phyloP scores from a whole-genome alignment of 2,329 filamentous ascomycete genomes.

The Sporothrix euskadiensis region DNA sequence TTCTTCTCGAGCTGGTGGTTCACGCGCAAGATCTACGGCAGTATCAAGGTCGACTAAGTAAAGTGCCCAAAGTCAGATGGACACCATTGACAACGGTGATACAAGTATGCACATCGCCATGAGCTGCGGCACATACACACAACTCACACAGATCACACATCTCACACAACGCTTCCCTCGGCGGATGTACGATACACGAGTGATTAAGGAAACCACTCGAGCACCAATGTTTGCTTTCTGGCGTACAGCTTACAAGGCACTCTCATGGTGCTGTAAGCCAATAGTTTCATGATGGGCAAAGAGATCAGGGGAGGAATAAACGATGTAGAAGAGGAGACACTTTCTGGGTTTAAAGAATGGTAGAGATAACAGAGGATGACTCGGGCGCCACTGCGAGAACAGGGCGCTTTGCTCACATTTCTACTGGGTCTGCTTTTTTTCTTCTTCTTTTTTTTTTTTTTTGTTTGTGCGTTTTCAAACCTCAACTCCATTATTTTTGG shows the following conservation, averaged over 20 bases:
- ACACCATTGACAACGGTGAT: not conserved
- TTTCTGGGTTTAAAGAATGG: not conserved
- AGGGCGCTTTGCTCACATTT: not conserved
- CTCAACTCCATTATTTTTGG: not conserved
- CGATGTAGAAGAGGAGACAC: not conserved
- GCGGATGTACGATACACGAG: not conserved
- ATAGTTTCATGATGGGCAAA: not conserved
- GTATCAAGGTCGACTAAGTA: conserved; percentile 91
- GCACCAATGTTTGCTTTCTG: no score
- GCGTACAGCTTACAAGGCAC: not conserved
- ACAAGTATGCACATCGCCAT: not conserved
- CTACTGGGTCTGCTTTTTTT: not conserved
- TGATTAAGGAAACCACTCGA: no score
- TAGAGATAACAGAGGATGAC: not conserved
- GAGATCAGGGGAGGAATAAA: not conserved
- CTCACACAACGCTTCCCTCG: not conserved
- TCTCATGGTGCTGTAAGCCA: not conserved
- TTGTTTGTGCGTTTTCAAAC: not conserved
- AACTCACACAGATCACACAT: not conserved
- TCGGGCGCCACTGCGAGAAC: not conserved
- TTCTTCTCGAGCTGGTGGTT: conserved; percentile 96
- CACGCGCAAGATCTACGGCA: conserved; percentile 87
- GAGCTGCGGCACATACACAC: not conserved
- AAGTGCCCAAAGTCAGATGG: no score
- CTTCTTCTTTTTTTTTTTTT: not conserved